Conservation (phyloP, 2,329 filamentous ascomycete species). For the Phyllosticta citrichinensis region DNA sequence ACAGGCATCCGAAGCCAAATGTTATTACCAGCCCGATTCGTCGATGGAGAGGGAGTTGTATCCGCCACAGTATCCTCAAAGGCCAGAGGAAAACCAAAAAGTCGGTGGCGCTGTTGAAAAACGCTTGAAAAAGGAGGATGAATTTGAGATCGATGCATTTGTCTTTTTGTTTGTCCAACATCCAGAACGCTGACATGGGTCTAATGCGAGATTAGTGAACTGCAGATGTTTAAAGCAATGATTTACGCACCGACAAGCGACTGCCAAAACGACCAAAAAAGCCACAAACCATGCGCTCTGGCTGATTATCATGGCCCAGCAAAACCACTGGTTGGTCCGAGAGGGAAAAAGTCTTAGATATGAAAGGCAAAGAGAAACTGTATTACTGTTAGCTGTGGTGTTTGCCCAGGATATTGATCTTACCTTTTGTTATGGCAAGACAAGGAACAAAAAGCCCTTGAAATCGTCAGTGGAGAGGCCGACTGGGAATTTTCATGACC, state of each 20-base stretch:
- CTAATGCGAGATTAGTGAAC: background rate
- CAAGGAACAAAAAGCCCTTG: slow-evolving; percentile 18
- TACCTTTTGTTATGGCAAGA: slow-evolving; percentile 18
- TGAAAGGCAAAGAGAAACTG: slow-evolving; percentile 1
- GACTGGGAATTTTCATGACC: background rate
- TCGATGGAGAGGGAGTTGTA: slow-evolving; percentile 20
- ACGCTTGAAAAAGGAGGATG: slow-evolving; percentile 18
- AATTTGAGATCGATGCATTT: slow-evolving; percentile 20
- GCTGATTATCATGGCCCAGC: slow-evolving; percentile 18
- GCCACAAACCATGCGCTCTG: slow-evolving; percentile 15
- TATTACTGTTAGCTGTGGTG: slow-evolving; percentile 7
- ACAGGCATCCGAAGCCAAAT: slow-evolving; percentile 23
- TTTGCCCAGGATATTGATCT: slow-evolving; percentile 13
- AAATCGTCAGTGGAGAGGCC: background rate
- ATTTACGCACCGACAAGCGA: slow-evolving; percentile 21
- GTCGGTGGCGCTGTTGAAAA: slow-evolving; percentile 23
- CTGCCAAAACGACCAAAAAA: slow-evolving; percentile 19
- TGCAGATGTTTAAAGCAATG: background rate
- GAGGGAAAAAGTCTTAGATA: slow-evolving; percentile 20
- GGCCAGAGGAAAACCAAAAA: slow-evolving; percentile 26
- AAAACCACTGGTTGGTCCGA: slow-evolving; percentile 21
- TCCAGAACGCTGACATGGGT: slow-evolving; percentile 7
- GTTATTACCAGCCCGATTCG: slow-evolving; percentile 21
- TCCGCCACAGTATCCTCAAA: slow-evolving; percentile 18
- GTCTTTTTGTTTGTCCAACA: slow-evolving; percentile 1